Evolutionary conservation across 1,284 basidiomycete genomes (phyloP).

Genomic region (Melampsora larici-populina): DNA sequence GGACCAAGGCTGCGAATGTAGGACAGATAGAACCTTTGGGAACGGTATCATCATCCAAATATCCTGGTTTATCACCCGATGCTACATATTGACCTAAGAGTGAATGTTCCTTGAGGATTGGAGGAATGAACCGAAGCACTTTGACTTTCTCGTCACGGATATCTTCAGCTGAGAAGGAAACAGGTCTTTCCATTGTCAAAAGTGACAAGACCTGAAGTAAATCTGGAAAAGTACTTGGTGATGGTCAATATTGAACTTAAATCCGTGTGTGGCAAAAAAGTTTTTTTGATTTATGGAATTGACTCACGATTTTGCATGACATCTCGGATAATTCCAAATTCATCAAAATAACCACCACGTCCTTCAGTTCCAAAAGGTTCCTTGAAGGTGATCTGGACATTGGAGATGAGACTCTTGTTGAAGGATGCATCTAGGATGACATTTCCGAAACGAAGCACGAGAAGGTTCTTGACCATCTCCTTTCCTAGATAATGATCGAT

Average conservation of each 20-base stretch:
- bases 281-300: neutral
- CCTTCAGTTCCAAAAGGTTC: slow-evolving; percentile 96
- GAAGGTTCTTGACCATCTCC: slow-evolving; percentile 97
- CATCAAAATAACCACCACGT: slow-evolving; percentile 95
- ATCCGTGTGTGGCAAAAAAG: neutral
- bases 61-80: slow-evolving; percentile 88
- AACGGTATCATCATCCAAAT: slow-evolving; percentile 89
- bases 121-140: slow-evolving; percentile 80
- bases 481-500: slow-evolving; percentile 98
- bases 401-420: slow-evolving; percentile 90
- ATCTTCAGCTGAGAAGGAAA: slow-evolving; percentile 93
- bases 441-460: slow-evolving; percentile 90
- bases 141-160: slow-evolving; percentile 98
- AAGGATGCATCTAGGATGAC: slow-evolving; percentile 77
- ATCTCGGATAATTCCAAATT: slow-evolving; percentile 96
- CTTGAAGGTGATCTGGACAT: slow-evolving; percentile 97
- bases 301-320: slow-evolving; percentile 89
- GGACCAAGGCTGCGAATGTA: slow-evolving; percentile 80
- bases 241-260: neutral
- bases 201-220: slow-evolving; percentile 86
- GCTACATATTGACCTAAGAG: slow-evolving; percentile 87
- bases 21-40: slow-evolving; percentile 86
- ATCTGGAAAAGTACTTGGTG: slow-evolving; percentile 60
- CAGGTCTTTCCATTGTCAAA: slow-evolving; percentile 91
- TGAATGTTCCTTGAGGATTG: slow-evolving; percentile 71